Evolutionary conservation across 225 moss, liverwort and hornwort genomes (phyloP).

Genomic region (Pseudisothecium myosuroides): DNA sequence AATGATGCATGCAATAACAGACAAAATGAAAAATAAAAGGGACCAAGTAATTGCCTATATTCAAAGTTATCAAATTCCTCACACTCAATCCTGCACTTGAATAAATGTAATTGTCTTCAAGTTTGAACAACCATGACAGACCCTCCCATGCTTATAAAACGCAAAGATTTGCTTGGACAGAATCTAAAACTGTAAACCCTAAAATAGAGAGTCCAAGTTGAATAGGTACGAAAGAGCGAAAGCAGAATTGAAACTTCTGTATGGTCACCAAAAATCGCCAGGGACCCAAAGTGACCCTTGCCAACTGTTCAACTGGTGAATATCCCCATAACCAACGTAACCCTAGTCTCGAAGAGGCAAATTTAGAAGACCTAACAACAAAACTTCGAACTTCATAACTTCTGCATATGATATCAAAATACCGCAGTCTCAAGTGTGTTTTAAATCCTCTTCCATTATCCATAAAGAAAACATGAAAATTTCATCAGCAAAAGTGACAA

Average conservation of each 20-base stretch:
- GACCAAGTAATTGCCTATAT: not conserved
- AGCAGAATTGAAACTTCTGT: not conserved
- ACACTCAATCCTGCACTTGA: not conserved
- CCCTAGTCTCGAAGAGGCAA: not conserved
- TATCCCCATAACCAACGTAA: not conserved
- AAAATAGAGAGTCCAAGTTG: not conserved
- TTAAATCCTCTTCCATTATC: not conserved
- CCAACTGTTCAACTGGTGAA: not conserved
- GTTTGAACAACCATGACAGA: not conserved
- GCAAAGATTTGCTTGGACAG: no score
- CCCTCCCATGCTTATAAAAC: not conserved
- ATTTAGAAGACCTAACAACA: not conserved
- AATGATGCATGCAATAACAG: not conserved
- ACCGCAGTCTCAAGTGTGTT: no score
- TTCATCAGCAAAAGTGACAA: not conserved
- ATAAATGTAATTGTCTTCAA: no score
- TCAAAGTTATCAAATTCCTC: not conserved
- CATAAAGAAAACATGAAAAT: not conserved
- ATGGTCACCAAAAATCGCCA: not conserved
- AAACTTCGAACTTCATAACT: not conserved
- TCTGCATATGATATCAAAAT: no score
- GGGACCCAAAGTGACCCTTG: not conserved
- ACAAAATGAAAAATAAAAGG: not conserved
- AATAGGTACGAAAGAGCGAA: not conserved
- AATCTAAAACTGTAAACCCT: not conserved